Evolutionary conservation across 139 green algal species (phyloP).

Genomic region (Bryopsis sp.): DNA sequence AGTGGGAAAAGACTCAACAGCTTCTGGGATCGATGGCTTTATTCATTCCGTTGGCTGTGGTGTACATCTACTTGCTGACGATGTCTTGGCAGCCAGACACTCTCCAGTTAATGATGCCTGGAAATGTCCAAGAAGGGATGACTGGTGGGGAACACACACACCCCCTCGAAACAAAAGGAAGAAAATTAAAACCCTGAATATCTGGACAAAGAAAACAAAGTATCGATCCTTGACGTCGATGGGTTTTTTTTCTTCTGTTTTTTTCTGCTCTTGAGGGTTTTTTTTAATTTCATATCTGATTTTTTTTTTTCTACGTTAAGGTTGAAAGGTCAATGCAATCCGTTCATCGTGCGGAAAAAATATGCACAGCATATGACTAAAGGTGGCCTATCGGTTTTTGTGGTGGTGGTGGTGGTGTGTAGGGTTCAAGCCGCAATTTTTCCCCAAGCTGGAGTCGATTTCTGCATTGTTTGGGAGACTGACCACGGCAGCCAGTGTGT

Average conservation of each 20-base stretch:
- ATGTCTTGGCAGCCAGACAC: slow-evolving; percentile 54
- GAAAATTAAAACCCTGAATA: too few relatives aligned
- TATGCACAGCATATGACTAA: too few relatives aligned
- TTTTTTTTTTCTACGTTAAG: not conserved
- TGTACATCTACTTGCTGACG: slow-evolving; percentile 36
- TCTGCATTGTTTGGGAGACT: slow-evolving; percentile 39
- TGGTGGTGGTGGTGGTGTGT: too few relatives aligned
- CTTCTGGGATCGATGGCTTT: too few relatives aligned
- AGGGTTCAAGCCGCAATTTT: slow-evolving; percentile 52
- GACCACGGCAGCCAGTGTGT: slow-evolving; percentile 49
- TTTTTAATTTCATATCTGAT: not conserved
- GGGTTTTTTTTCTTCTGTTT: too few relatives aligned
- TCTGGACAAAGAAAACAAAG: too few relatives aligned
- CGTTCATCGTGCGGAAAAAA: too few relatives aligned
- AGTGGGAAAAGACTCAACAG: too few relatives aligned
- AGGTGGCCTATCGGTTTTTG: too few relatives aligned
- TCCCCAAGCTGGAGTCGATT: slow-evolving; percentile 45
- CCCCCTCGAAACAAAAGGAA: too few relatives aligned
- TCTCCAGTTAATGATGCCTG: slow-evolving; percentile 45
- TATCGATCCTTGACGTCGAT: too few relatives aligned
- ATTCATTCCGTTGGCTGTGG: slow-evolving; percentile 29
- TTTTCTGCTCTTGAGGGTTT: not conserved
- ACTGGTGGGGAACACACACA: slow-evolving; percentile 20
- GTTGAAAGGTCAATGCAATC: too few relatives aligned
- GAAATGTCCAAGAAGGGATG: slow-evolving; percentile 42